These are phyloP conservation scores for Vaccinium vitisidaea DNA, from an alignment of 148 eudicot species.

Conservation along the genomic window DNA sequence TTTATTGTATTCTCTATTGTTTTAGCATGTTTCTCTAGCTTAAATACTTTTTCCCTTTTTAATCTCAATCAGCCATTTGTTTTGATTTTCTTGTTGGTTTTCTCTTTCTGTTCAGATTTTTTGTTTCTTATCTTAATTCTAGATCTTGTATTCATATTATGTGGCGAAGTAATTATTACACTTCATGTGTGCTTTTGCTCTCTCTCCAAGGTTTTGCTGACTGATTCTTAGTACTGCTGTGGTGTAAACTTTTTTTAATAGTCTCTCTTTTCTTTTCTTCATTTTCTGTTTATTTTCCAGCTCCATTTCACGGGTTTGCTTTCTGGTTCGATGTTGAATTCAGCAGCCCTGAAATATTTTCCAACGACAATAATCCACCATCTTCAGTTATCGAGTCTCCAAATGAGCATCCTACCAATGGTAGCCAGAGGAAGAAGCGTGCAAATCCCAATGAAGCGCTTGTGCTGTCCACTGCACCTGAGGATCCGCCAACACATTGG, in stretches of 20 bases:
- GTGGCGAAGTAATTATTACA: not conserved
- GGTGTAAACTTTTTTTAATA: not conserved
- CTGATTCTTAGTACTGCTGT: not conserved
- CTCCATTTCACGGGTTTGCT: constrained; percentile 95
- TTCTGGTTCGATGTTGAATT: constrained; percentile 99
- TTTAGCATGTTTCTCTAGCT: not conserved
- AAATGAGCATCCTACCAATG: constrained; percentile 32
- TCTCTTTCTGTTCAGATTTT: not conserved
- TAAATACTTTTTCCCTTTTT: not conserved
- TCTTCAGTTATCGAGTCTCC: constrained; percentile 27
- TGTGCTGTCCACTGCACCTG: constrained; percentile 94
- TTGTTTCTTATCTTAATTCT: not conserved
- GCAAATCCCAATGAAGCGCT: constrained; percentile 68
- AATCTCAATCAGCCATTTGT: not conserved
- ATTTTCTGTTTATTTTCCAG: constrained; percentile 33
- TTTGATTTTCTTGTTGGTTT: not conserved
- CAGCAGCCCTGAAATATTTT: constrained; percentile 38
- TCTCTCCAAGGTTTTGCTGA: not conserved
- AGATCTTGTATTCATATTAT: not conserved
- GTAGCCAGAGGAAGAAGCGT: constrained; percentile 59
- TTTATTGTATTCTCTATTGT: not conserved
- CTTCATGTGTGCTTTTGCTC: not conserved
- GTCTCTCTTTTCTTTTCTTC: not conserved
- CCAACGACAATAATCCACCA: constrained; percentile 33
- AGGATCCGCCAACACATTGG: constrained; percentile 98